Conservation (phyloP, 108 stramenopile species). For the Cyclotella atomus region DNA sequence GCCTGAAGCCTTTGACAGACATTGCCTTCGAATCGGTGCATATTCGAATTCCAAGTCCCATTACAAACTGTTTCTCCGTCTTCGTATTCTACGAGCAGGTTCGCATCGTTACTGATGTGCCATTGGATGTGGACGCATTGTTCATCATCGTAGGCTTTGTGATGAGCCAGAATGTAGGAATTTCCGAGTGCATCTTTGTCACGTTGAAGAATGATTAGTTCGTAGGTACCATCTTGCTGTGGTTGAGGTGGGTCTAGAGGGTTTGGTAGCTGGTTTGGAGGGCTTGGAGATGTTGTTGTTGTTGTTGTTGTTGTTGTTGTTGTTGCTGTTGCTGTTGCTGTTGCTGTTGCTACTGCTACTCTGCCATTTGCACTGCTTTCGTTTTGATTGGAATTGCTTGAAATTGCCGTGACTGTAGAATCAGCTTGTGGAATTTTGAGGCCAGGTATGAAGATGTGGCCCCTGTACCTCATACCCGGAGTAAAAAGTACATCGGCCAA, state of each 20-base stretch:
- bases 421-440: neutral
- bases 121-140: constrained; percentile 26
- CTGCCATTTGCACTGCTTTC: neutral
- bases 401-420: neutral
- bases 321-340: neutral
- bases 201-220: constrained; percentile 16
- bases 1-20: constrained; percentile 29
- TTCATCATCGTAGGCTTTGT: constrained; percentile 35
- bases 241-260: neutral
- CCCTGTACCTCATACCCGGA: constrained; percentile 34
- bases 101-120: neutral
- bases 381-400: neutral
- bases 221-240: constrained; percentile 4
- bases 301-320: neutral
- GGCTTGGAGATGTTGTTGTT: too few species aligned
- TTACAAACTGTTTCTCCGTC: constrained; percentile 43
- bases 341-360: neutral
- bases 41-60: constrained; percentile 23
- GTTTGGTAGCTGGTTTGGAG: neutral
- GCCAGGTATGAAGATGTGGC: constrained; percentile 29
- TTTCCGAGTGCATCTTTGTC: constrained; percentile 26
- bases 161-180: constrained; percentile 18
- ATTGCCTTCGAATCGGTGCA: constrained; percentile 21
- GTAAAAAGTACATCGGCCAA: constrained; percentile 16
- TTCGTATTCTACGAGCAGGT: constrained; percentile 19